Evolutionary conservation across 352 stramenopile genomes (phyloP).

Genomic region (Poterioochromonas sp.): DNA sequence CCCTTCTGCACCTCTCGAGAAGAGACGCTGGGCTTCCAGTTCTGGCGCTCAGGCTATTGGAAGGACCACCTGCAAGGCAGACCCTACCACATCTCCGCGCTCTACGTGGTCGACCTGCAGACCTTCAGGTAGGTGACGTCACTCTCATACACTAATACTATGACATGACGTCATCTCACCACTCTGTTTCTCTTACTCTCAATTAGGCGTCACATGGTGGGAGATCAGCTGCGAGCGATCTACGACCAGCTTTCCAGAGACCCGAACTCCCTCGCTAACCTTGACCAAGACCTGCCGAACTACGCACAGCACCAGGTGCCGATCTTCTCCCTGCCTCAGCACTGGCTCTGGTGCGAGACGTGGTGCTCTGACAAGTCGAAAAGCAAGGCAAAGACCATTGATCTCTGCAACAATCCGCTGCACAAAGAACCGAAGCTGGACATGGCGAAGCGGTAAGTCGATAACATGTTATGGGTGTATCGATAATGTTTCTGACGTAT

Average conservation of each 20-base stretch:
- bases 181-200: neutral
- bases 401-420: conserved; percentile 99
- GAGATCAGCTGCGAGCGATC: conserved; percentile 62
- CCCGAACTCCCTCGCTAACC: conserved; percentile 94
- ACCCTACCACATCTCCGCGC: conserved; percentile 97
- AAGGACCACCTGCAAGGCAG: conserved; percentile 81
- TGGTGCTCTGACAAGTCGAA: conserved; percentile 99
- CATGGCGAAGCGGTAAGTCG: conserved; percentile 86
- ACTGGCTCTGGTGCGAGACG: conserved; percentile 99
- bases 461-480: neutral
- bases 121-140: conserved; percentile 67
- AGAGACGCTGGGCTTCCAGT: conserved; percentile 83
- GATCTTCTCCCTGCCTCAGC: conserved; percentile 91
- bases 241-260: conserved; percentile 95
- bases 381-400: conserved; percentile 92
- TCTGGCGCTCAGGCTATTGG: conserved; percentile 12
- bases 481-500: neutral
- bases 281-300: conserved; percentile 99
- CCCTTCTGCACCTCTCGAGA: conserved; percentile 89
- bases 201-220: neutral
- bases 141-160: conserved; percentile 45
- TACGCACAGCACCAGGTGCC: conserved; percentile 85
- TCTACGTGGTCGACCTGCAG: conserved; percentile 98
- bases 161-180: neutral
- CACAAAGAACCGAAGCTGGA: conserved; percentile 99